These are phyloP conservation scores for Tephrocybe sp. DNA, from an alignment of 768 basidiomycete species.

Conservation along the genomic window DNA sequence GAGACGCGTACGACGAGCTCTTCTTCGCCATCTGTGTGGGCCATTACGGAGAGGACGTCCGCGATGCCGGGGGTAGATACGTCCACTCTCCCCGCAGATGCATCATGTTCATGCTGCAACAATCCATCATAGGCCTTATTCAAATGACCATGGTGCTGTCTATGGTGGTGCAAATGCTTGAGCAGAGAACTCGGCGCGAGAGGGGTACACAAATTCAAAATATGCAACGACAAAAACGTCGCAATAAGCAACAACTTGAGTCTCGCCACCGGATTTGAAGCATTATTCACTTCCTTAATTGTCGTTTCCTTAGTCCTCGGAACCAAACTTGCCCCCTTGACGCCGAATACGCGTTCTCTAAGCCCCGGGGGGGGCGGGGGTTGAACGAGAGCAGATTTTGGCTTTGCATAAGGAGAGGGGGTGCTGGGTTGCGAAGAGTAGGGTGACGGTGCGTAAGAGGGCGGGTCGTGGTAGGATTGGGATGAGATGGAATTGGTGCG, in stretches of 20 bases:
- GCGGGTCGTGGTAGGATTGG: slow-evolving; percentile 17
- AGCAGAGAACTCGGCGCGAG: slow-evolving; percentile 47
- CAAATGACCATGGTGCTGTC: slow-evolving; percentile 36
- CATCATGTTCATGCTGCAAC: slow-evolving; percentile 23
- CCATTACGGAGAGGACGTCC: slow-evolving; percentile 39
- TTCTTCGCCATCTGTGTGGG: slow-evolving; percentile 16
- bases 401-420: slow-evolving; percentile 11
- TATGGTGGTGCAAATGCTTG: slow-evolving; percentile 14
- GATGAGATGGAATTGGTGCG: slow-evolving; percentile 30
- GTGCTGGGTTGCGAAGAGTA: slow-evolving; percentile 21
- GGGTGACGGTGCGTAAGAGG: slow-evolving; percentile 24
- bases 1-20: slow-evolving; percentile 59
- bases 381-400: slow-evolving; percentile 28
- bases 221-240: slow-evolving; percentile 87
- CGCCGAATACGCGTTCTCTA: slow-evolving; percentile 16
- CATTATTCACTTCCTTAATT: slow-evolving; percentile 40
- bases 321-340: slow-evolving; percentile 28
- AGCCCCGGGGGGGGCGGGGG: slow-evolving; percentile 20
- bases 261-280: slow-evolving; percentile 79
- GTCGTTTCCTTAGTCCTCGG: slow-evolving; percentile 13
- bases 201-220: slow-evolving; percentile 90
- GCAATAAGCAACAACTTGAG: slow-evolving; percentile 90
- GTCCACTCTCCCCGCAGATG: slow-evolving; percentile 63
- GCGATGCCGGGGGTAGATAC: slow-evolving; percentile 57
- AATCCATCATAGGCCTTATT: slow-evolving; percentile 70